Evolutionary conservation across 2,329 filamentous ascomycete genomes (phyloP).

Genomic region (Colletotrichum chrysophilum): DNA sequence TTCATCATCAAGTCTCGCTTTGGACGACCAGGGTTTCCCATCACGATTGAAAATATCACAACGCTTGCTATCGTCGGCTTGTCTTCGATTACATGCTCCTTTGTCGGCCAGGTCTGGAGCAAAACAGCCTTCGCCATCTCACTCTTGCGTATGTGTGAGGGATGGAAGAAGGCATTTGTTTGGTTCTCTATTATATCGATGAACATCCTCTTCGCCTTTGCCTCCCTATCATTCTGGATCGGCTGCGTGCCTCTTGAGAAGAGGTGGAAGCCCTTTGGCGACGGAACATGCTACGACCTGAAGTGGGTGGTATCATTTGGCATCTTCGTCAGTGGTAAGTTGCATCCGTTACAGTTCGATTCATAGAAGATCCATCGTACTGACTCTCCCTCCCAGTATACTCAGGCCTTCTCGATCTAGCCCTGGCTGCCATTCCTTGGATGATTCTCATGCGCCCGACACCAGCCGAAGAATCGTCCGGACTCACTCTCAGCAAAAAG

Average conservation of each 20-base stretch:
- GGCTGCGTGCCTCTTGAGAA: constrained; percentile 25
- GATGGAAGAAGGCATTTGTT: constrained; percentile 29
- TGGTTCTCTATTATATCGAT: constrained; percentile 36
- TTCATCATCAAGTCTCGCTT: constrained; percentile 19
- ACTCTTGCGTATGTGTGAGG: constrained; percentile 33
- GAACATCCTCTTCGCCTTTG: constrained; percentile 27
- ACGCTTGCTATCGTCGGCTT: constrained; percentile 17
- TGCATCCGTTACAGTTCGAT: fast-evolving
- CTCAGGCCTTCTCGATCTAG: constrained; percentile 38
- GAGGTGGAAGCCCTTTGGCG: constrained; percentile 20
- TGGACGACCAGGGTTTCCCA: constrained; percentile 6
- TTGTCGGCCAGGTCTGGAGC: constrained; percentile 36
- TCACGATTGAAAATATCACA: neutral
- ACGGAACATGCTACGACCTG: constrained; percentile 13
- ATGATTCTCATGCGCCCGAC: constrained; percentile 34
- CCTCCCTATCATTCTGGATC: constrained; percentile 26
- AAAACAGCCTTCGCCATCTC: constrained; percentile 45
- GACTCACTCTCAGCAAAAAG: constrained; percentile 25
- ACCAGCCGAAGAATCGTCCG: constrained; percentile 3
- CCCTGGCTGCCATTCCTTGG: constrained; percentile 42
- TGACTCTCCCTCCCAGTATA: constrained; percentile 23
- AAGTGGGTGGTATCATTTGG: constrained; percentile 15
- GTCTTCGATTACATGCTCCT: constrained; percentile 32
- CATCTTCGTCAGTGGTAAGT: constrained; percentile 14
- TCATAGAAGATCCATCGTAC: neutral